Evolutionary conservation across 2,329 filamentous ascomycete genomes (phyloP), one percentile per base, ranked within the genome.

Genomic region (Fusarium lateritium): DNA sequence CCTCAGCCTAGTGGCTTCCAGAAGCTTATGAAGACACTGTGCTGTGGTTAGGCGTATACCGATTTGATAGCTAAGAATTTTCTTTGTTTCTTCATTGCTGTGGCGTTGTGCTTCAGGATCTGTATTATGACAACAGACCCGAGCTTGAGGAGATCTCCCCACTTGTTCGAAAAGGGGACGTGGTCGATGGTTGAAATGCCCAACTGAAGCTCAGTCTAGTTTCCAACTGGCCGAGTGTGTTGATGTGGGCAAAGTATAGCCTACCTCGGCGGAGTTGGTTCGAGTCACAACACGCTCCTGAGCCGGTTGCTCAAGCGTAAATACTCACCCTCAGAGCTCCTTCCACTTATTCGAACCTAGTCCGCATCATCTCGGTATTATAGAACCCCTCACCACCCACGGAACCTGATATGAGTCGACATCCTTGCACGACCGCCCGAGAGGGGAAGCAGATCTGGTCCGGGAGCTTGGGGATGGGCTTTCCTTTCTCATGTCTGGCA

Each of bases 21-120:
- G 83, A 98, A 98, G 85, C 86, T 98, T 79, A 92, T 95, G 88
- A 97, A 96, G 86, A 88, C 90, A 63, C 85, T 98, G 61, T 98
- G 95, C 89, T 98, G 95, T 83, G 93, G 93, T 87, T 89, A 85
- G 84, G 79, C 65, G 60, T 60, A 62, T 58, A 57, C 42, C 53
- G 33, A 50, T 67, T 28, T 44, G 21, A 51, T 67, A 65, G 71
- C 70, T 68, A 72, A 73, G 71, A 75, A 67, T 77, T 73, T 72
- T 75, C 70, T 70, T 71, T 71, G 52, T 70, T 70, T 70, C 58
- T 73, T 56, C 69, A 73, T 69, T 76, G 75, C 68, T 74, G 73
- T 59, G 71, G 71, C 68, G 67, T 71, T 58, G 63, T 62, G 63
- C 67, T 70, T 62, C 55, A 61, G 62, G 65, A 70, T 50, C 67